Base-by-base conservation (phyloP, 257 asterid genomes). In the Capsicum baccatum region DNA sequence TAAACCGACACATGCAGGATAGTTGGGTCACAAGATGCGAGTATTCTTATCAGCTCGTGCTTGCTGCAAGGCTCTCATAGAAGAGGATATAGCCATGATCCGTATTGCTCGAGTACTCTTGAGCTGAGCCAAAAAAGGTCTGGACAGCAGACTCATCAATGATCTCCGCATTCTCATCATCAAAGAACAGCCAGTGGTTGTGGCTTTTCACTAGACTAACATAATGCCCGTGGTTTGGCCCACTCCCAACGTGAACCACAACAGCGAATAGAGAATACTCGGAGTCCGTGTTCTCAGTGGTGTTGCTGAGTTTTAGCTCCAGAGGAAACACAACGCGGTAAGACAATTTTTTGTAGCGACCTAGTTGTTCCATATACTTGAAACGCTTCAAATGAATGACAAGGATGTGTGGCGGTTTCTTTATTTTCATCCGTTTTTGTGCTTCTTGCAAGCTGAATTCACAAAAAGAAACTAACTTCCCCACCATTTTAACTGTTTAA, bases 211-310 rank as follows among this genome's bases (percentile, higher is more conserved):
- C 98, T 2, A 93, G 97, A 90, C 98, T 94, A 83, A 94, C 92
- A 42, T 94, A 94, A 89, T 94, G 98, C 17, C 98, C 98, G 14
- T 94, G 98, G 87, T 93, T 94, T 78, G 98, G 98, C 50, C 98
- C 98, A 74, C 96, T 93, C 37, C 98, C 98, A 1, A 94, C 96
- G 55, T 93, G 98, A 67, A 94, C 97, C 5, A 93, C 98, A 57
- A 94, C 97, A 6, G 95, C 93, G 80, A 94, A 91, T 52, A 94
- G 85, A 82, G 98, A 94, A 81, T 94, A 94, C 85, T 93, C 98
- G 0, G 93, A 88, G 84, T 94, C 98, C n/a, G 91, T 91, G 88
- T 93, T 96, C 84, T 94, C 98, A 21, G 92, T 93, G 12, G 97
- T 94, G 84, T 93, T 91, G 86, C 96, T 94, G 83, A 94, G 91